Conservation (phyloP, 2,329 filamentous ascomycete species). For the Sphaerulina populicola region DNA sequence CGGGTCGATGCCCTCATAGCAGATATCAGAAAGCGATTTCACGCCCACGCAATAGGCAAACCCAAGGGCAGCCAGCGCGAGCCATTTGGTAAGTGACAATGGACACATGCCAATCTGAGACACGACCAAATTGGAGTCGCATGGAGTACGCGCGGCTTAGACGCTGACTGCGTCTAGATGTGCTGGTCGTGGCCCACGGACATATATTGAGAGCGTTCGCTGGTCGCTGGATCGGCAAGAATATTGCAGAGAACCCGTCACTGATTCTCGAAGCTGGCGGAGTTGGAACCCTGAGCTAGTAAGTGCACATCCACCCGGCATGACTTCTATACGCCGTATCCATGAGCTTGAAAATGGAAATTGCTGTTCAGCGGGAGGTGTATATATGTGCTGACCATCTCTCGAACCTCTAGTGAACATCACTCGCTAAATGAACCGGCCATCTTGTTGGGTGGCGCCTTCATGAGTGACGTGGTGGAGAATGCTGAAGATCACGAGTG, state of each 20-base stretch:
- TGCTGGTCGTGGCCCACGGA: conserved; percentile 78
- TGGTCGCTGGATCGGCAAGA: conserved; percentile 71
- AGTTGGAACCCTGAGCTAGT: conserved; percentile 45
- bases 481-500: conserved; percentile 30
- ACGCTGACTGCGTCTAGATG: conserved; percentile 40
- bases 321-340: background rate
- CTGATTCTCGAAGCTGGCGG: conserved; percentile 66
- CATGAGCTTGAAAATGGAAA: background rate
- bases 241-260: conserved; percentile 64
- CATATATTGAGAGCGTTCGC: conserved; percentile 84
- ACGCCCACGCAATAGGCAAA: conserved; percentile 46
- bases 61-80: conserved; percentile 30
- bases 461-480: conserved; percentile 44
- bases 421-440: conserved; percentile 44
- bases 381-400: background rate
- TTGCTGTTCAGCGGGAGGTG: background rate
- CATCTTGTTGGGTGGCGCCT: conserved; percentile 45
- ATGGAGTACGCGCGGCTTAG: background rate
- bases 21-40: conserved; percentile 55
- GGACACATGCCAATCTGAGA: background rate
- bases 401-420: conserved; percentile 34
- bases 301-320: background rate
- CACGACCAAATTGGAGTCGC: background rate
- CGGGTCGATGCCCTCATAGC: conserved; percentile 68
- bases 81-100: conserved; percentile 33